phyloP scores from a whole-genome alignment of 2,329 filamentous ascomycete species.

The Cytospora leucostoma region DNA sequence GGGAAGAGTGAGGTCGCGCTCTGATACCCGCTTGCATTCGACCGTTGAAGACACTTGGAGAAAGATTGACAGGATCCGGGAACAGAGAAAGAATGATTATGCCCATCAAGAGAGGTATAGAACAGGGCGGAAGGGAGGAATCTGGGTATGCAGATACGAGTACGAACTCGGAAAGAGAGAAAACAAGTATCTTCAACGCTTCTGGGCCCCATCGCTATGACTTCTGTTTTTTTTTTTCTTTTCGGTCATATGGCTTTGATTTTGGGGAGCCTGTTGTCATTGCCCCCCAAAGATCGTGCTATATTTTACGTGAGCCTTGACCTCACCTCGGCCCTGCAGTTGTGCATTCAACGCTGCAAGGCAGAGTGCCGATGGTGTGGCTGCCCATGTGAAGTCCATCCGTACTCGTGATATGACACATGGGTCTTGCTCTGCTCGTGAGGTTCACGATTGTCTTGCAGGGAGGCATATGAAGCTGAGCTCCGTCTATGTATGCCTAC shows the following conservation, averaged over 20 bases:
- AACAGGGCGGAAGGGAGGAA: background rate
- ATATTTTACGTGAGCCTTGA: background rate
- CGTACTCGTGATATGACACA: too few relatives aligned
- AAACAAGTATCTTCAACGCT: background rate
- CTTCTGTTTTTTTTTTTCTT: too few relatives aligned
- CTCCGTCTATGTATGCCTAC: background rate
- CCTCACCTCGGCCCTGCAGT: background rate
- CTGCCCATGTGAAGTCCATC: too few relatives aligned
- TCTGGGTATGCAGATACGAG: constrained; percentile 1
- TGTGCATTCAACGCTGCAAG: too few relatives aligned
- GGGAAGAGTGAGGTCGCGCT: constrained; percentile 12
- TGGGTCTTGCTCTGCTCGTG: too few relatives aligned
- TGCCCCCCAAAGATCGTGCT: background rate
- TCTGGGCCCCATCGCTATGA: background rate
- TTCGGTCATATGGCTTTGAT: background rate
- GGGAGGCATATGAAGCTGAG: background rate
- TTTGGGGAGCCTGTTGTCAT: background rate
- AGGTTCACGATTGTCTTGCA: background rate
- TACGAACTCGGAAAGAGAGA: constrained; percentile 3
- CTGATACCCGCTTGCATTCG: constrained; percentile 22
- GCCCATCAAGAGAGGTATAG: background rate
- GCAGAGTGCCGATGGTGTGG: too few relatives aligned
- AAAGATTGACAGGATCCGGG: constrained; percentile 8
- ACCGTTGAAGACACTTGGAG: constrained; percentile 3
- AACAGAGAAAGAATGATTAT: constrained; percentile 1